Evolutionary conservation across 371 early-diverging fungal genomes (phyloP), one percentile per base, ranked within the genome.

Genomic region (Lichtheimia corymbifera): DNA sequence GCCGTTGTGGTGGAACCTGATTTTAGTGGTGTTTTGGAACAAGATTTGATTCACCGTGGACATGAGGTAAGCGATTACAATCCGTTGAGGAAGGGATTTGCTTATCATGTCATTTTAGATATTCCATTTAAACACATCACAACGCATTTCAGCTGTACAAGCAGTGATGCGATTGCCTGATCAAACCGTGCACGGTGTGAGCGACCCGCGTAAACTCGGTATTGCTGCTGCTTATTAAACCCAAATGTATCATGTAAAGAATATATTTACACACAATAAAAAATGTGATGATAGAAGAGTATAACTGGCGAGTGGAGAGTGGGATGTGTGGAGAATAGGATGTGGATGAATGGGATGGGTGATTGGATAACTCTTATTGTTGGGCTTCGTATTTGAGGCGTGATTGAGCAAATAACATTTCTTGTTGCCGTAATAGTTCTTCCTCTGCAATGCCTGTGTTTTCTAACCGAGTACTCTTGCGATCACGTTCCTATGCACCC

Each of bases 331-430:
- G n/a, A n/a, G n/a, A n/a, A n/a, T n/a, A n/a, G n/a, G n/a, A n/a
- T 43, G n/a, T 43, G 44, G n/a, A 43, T 43, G 14, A 14, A n/a
- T n/a, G 18, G 17, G 47, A 22, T n/a, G 47, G 5, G 47, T 5
- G 22, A 22, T 47, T 22, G 22, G 2, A 22, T 2, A 43, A 41
- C 68, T 72, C 75, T 59, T 75, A 80, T 54, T 84, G 84, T 67
- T 87, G 86, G 17, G 81, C 82, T 72, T 90, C 87, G 63, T 77
- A 85, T 61, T 87, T 83, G 57, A 80, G 81, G 61, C 94, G 88
- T 58, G 99, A 97, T 69, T 92, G 89, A n/a, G 90, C 93, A 85
- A 99, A 98, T 44, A 99, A 80, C 50, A 88, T 85, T 69, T 94
- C 93, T 72, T 99, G 99, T 65, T 90, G 85, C 66, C 86, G 74